Evolutionary conservation across 371 early-diverging fungal genomes (phyloP), one percentile per base, ranked within the genome.

Genomic region (Mortierella sp.): DNA sequence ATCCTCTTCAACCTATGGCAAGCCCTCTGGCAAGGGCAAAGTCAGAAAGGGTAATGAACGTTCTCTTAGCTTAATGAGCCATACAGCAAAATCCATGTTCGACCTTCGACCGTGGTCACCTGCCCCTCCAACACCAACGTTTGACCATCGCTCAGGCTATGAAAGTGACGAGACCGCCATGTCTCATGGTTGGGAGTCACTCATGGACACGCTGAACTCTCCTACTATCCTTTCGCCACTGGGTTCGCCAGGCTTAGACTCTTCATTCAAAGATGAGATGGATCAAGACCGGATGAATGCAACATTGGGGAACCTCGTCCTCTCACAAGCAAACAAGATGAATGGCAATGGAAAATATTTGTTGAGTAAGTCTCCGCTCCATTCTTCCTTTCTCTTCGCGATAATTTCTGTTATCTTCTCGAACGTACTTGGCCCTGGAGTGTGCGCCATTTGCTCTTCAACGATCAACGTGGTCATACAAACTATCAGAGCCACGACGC

Each of bases 341-440:
- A 80, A 67, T 24, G 81, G 81, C 65, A 74, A 67, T 24, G 81
- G 81, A 58, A 74, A 43, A 74, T 80, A 80, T 28, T 19, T 80
- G 38, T 32, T 80, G 19, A 69, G 81, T 80, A 75, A 61, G 81
- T 43, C 28, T 28, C 28, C 28, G 28, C 24, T 11, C 55, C 19
- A 52, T 63, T 24, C 32, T 40, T 62, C 8, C 24, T 43, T 45
- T 9, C 40, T 24, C 57, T 58, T 50, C 45, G 11, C 22, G 24
- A 55, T 24, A 6, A 7, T 21, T 21, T 1, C 9, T 55, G 24
- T 55, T 55, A n/a, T 50, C 21, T 16, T 15, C 3, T 24, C 33
- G 41, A 3, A 5, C 8, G 13, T 41, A 41, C n/a, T 41, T 22
- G 58, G 28, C 52, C 40, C 40, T 21, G 6, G 28, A 22, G 19